Base-by-base conservation (phyloP, 169 alveolate species). In the Cryptosporidium ryanae region DNA sequence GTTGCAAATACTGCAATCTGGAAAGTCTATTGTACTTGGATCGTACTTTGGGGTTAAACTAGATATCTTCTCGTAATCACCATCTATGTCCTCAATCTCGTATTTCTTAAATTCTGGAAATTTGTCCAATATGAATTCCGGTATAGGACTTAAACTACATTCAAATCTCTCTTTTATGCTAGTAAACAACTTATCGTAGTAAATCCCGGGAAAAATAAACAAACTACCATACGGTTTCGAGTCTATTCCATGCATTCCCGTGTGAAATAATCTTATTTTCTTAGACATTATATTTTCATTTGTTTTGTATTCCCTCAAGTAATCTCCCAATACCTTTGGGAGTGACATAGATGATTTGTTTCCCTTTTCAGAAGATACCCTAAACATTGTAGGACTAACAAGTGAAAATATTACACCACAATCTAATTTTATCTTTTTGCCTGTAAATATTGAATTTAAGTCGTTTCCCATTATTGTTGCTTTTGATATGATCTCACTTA, bases 301-400 rank as follows among this genome's bases (percentile, higher is more conserved):
- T 21, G 43, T n/a, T 50, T 61, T 76, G 31, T 38, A 55, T 23
- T 76, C 87, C 17, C 38, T 54, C 44, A 76, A 59, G 18, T 43
- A 76, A 43, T 76, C 71, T 3, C 87, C 71, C 15, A 76, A 50
- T 8, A 29, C 3, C 10, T 23, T 76, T 21, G 87, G 87, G 15
- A 76, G 49, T 12, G 68, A 59, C 3, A 76, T 31, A n/a, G 64
- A 65, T 29, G 71, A 59, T 38, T 76, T 76, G n/a, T 61, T 55
- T 25, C 59, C 59, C 44, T 76, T 55, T 25, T 76, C 87, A 8
- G 71, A 55, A 32, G 87, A 76, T 43, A 76, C 59, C 23, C 87
- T 32, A 76, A 76, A 76, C 87, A 76, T 76, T 21, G 87, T 76
- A 8, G 87, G 87, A 38, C 76, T 59, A 1, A 76, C 87, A 17